Evolutionary conservation across 768 basidiomycete genomes (phyloP).

Genomic region (Suillus bovinus): DNA sequence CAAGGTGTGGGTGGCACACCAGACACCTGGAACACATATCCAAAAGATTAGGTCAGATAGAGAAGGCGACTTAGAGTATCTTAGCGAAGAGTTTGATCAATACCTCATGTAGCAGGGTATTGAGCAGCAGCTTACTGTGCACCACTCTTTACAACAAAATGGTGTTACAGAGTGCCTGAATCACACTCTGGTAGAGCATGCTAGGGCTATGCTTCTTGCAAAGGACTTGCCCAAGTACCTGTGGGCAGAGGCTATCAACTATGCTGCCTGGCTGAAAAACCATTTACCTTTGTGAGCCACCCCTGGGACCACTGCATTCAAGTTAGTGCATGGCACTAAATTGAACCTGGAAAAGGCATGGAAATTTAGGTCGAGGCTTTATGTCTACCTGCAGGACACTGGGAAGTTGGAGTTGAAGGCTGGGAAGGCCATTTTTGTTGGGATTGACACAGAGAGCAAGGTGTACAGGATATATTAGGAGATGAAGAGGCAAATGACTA

Average conservation of each 20-base stretch:
- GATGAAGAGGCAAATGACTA: too few relatives aligned
- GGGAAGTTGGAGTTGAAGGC: conserved; percentile 28
- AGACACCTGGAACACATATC: too few relatives aligned
- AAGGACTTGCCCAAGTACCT: conserved; percentile 20
- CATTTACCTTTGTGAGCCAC: conserved; percentile 29
- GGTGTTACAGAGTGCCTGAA: conserved; percentile 27
- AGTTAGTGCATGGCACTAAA: too few relatives aligned
- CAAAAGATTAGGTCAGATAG: too few relatives aligned
- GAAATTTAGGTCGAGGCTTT: neutral
- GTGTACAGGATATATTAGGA: too few relatives aligned
- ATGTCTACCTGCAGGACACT: conserved; percentile 20
- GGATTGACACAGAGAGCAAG: too few relatives aligned
- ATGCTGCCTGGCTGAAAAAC: conserved; percentile 40
- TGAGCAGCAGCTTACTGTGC: too few relatives aligned
- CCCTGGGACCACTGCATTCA: too few relatives aligned
- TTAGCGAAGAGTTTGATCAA: too few relatives aligned
- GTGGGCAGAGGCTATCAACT: conserved; percentile 19
- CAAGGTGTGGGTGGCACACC: conserved; percentile 20
- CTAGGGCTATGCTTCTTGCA: conserved; percentile 23
- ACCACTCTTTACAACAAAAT: too few relatives aligned
- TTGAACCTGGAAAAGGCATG: neutral
- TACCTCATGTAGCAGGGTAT: too few relatives aligned
- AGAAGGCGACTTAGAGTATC: conserved; percentile 3
- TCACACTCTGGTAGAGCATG: conserved; percentile 26
- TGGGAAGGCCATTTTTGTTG: conserved; percentile 24